phyloP scores from a whole-genome alignment of 1,284 basidiomycete genomes.

The Quambalaria eucalypti region DNA sequence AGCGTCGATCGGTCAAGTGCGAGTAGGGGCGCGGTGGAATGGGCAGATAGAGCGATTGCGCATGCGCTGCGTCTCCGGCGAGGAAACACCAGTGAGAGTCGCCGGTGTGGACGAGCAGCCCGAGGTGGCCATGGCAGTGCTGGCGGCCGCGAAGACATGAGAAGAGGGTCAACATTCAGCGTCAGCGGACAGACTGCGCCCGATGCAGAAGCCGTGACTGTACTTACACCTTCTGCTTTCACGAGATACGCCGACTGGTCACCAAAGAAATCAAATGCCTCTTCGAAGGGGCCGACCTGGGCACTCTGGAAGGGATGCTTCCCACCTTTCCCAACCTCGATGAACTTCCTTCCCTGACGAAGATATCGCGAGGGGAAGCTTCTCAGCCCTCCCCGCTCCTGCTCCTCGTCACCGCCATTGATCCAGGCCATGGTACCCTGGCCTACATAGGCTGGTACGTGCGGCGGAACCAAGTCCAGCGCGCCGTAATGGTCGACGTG shows the following conservation, averaged over 20 bases:
- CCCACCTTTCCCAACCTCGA: neutral
- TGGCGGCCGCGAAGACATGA: neutral
- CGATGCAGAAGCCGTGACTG: neutral
- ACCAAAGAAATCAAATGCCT: slow-evolving; percentile 11
- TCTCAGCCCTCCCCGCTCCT: slow-evolving; percentile 3
- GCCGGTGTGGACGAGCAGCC: slow-evolving; percentile 3
- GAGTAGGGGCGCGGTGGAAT: slow-evolving; percentile 8
- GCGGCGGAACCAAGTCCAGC: slow-evolving; percentile 7
- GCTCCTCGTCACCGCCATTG: slow-evolving; percentile 11
- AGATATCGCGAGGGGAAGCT: slow-evolving; percentile 9
- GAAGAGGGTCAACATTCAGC: neutral
- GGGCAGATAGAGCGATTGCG: slow-evolving; percentile 12
- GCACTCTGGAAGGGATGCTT: neutral
- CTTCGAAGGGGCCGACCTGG: slow-evolving; percentile 8
- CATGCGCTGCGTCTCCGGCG: slow-evolving; percentile 11
- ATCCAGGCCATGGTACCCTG: slow-evolving; percentile 10
- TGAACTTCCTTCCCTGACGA: slow-evolving; percentile 1
- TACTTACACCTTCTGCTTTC: slow-evolving; percentile 9
- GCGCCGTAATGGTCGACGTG: slow-evolving; percentile 15
- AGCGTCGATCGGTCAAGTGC: slow-evolving; percentile 2
- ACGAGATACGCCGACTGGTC: slow-evolving; percentile 6
- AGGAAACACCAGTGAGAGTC: slow-evolving; percentile 5
- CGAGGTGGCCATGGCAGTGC: slow-evolving; percentile 13
- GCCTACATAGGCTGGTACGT: slow-evolving; percentile 9
- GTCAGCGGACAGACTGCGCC: neutral